These are phyloP conservation scores for Globisporangium uncinulatum DNA, from an alignment of 352 stramenopile species.

Conservation along the genomic window DNA sequence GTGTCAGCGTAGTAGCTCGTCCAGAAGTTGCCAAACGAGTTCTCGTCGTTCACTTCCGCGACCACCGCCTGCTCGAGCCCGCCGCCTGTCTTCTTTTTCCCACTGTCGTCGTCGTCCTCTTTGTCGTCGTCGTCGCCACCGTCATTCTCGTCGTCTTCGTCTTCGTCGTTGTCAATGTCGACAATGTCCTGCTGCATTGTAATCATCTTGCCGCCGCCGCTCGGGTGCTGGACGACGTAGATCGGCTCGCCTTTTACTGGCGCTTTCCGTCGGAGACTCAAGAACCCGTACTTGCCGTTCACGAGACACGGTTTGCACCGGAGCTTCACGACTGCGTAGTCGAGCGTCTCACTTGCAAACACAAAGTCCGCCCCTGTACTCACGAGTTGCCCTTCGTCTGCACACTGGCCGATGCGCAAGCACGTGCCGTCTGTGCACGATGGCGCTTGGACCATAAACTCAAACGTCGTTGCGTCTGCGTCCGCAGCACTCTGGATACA, in stretches of 20 bases:
- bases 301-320: conserved; percentile 19
- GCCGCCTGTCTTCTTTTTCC: neutral
- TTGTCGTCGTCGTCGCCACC: neutral
- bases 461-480: conserved; percentile 23
- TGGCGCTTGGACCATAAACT: conserved; percentile 32
- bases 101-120: too few relatives aligned
- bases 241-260: conserved; percentile 28
- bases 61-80: conserved; percentile 12
- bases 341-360: conserved; percentile 20
- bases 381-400: conserved; percentile 19
- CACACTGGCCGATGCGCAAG: conserved; percentile 22
- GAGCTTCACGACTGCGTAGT: conserved; percentile 47
- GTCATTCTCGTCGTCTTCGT: conserved; percentile 3
- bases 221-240: conserved; percentile 47
- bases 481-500: conserved; percentile 28
- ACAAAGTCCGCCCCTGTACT: conserved; percentile 18
- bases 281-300: conserved; percentile 26
- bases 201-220: conserved; percentile 32
- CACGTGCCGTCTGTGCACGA: conserved; percentile 26
- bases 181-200: conserved; percentile 26
- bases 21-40: conserved; percentile 27
- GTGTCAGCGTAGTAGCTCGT: conserved; percentile 49
- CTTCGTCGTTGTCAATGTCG: conserved; percentile 25
- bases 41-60: conserved; percentile 12
- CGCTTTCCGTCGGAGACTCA: conserved; percentile 26